Evolutionary conservation across 495 filamentous ascomycete genomes (phyloP), one percentile per base, ranked within the genome.

Genomic region (Bryoglossum gracile): DNA sequence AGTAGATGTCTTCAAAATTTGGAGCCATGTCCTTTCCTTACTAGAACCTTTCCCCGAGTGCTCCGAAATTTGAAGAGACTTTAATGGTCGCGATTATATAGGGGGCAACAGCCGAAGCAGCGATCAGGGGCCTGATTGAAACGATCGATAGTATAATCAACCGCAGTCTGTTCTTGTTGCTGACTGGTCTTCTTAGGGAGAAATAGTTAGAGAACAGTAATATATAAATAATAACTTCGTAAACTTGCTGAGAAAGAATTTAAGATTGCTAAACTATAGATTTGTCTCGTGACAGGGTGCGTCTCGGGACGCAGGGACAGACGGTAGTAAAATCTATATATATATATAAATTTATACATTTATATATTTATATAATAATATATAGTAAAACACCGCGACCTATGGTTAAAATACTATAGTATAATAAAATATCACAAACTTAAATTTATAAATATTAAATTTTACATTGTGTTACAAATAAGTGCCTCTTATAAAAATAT

Each of bases 31-130:
- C 36, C 26, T 47, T 47, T 36, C 36, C n/a, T 35, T 35, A 47
- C n/a, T 47, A 36, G n/a, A 23, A 47, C 26, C 33, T 47, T 47
- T 47, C 26, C 44, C 17, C 16, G 36, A 47, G 26, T 47, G 44
- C 44, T 36, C 44, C 44, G 44, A 47, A 47, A 35, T 36, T 47
- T 35, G 32, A 47, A 47, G 4, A 47, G 19, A 47, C 44, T 21
- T 28, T 47, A 35, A 47, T 47, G 19, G 44, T 47, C 44, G 30
- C 32, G 44, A 47, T 47, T 47, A 36, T 35, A 30, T 17, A 47
- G 9, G 44, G 44, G 44, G 44, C 6, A 4, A 47, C 44, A 47
- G 44, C 44, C 21, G 33, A 47, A 47, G 32, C 18, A 9, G 30
- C 28, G 44, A 47, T 47, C 30, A 28, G 33, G 34, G 21, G 44